These are phyloP conservation scores for Xylaria sp. DNA, from an alignment of 2,329 filamentous ascomycete species.

Conservation along the genomic window DNA sequence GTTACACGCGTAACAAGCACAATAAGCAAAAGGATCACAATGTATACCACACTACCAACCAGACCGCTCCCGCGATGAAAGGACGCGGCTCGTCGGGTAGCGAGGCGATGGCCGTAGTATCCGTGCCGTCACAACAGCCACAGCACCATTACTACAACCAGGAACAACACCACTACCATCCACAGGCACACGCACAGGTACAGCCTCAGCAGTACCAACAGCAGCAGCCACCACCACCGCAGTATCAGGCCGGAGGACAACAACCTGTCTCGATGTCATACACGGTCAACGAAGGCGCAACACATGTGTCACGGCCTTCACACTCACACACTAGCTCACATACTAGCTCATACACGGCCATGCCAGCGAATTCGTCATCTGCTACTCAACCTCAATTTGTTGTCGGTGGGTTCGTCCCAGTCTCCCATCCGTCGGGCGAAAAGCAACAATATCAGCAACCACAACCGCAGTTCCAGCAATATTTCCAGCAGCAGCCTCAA, in stretches of 20 bases:
- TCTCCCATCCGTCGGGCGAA: constrained; percentile 15
- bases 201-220: constrained; percentile 28
- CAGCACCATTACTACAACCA: constrained; percentile 34
- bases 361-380: constrained; percentile 35
- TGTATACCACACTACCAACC: constrained; percentile 27
- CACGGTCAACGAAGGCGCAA: constrained; percentile 31
- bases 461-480: constrained; percentile 21
- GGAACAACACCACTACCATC: constrained; percentile 31
- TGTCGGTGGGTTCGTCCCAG: constrained; percentile 22
- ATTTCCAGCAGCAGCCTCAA: constrained; percentile 17
- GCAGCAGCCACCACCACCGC: background rate
- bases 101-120: constrained; percentile 17
- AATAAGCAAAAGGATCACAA: constrained; percentile 38
- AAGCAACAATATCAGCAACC: constrained; percentile 16
- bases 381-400: constrained; percentile 5
- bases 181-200: constrained; percentile 15
- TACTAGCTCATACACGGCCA: constrained; percentile 13
- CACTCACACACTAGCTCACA: constrained; percentile 17
- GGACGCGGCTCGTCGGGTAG: constrained; percentile 32
- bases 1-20: constrained; percentile 41
- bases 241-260: constrained; percentile 22
- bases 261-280: constrained; percentile 32
- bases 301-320: constrained; percentile 24
- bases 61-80: constrained; percentile 16
- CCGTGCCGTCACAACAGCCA: constrained; percentile 12